Percentiles rank a stretch among this genome's conserved stretches.
These are phyloP conservation scores for Oidiodendron maius DNA, from an alignment of 495 filamentous ascomycete genomes.

Conservation along the genomic window DNA sequence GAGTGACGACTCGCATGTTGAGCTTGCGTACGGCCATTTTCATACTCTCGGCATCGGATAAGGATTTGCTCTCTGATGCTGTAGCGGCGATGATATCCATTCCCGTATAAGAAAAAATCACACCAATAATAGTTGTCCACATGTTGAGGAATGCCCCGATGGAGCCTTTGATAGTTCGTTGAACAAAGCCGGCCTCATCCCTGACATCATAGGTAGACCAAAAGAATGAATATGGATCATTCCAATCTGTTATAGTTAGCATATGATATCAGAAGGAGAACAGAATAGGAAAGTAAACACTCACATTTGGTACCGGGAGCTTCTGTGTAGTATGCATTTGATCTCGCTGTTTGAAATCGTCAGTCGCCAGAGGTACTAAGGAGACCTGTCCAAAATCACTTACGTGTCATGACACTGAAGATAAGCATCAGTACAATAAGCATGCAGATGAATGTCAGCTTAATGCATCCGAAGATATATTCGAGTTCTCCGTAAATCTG, in stretches of 20 bases:
- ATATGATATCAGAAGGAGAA: too few species aligned
- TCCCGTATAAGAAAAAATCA: slow-evolving; percentile 37
- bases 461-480: slow-evolving; percentile 40
- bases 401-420: slow-evolving; percentile 27
- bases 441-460: slow-evolving; percentile 38
- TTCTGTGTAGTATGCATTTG: slow-evolving; percentile 27
- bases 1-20: slow-evolving; percentile 31
- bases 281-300: too few species aligned
- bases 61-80: slow-evolving; percentile 34
- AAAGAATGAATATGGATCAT: slow-evolving; percentile 32
- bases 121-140: slow-evolving; percentile 27
- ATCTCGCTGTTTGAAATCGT: slow-evolving; percentile 18
- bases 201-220: slow-evolving; percentile 23
- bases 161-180: slow-evolving; percentile 15
- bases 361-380: not conserved
- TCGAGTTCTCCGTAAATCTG: slow-evolving; percentile 43
- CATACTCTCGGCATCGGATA: slow-evolving; percentile 34
- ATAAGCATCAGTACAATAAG: slow-evolving; percentile 37
- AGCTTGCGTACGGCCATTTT: slow-evolving; percentile 40
- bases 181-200: slow-evolving; percentile 17
- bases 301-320: slow-evolving; percentile 28
- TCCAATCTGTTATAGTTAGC: too few species aligned
- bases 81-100: slow-evolving; percentile 37
- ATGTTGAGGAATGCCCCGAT: slow-evolving; percentile 28
- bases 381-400: slow-evolving; percentile 2